Evolutionary conservation across 768 basidiomycete genomes (phyloP).

Genomic region (Phylloporus sp.): DNA sequence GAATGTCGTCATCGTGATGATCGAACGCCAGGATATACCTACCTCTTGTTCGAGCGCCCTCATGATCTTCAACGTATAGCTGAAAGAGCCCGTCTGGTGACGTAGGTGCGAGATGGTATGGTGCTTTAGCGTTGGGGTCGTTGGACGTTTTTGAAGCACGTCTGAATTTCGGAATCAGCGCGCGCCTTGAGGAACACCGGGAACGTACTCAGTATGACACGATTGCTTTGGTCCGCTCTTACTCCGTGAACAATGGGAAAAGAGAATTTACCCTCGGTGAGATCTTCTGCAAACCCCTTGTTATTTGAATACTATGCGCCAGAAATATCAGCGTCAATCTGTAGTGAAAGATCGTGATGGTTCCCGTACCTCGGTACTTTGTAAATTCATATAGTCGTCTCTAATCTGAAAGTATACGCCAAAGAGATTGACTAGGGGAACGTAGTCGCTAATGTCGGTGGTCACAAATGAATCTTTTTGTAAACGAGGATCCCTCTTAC

Average conservation of each 20-base stretch:
- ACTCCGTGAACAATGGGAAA: conserved; percentile 78
- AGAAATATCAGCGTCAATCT: neutral
- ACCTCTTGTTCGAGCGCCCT: conserved; percentile 56
- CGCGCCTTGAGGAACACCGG: neutral
- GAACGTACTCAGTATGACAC: conserved; percentile 74
- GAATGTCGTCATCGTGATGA: neutral
- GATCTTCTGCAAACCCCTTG: conserved; percentile 67
- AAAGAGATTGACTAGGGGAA: conserved; percentile 89
- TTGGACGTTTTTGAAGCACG: conserved; percentile 86
- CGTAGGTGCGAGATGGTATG: conserved; percentile 80
- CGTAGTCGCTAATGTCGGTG: conserved; percentile 60
- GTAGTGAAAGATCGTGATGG: neutral
- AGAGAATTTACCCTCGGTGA: conserved; percentile 78
- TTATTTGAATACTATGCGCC: conserved; percentile 54
- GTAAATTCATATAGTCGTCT: conserved; percentile 96
- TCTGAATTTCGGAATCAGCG: conserved; percentile 41
- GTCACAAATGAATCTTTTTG: neutral
- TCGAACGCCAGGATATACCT: neutral
- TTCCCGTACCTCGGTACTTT: conserved; percentile 70
- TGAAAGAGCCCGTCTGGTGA: conserved; percentile 74
- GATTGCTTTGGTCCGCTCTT: conserved; percentile 70
- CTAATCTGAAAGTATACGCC: conserved; percentile 95
- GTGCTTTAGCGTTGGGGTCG: conserved; percentile 74
- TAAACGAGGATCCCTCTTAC: conserved; percentile 35
- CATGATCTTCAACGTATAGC: conserved; percentile 75